Evolutionary conservation across 176 grass and related monocot species (phyloP), one percentile per base, ranked within the genome.

Genomic region (Oryza officinalis): DNA sequence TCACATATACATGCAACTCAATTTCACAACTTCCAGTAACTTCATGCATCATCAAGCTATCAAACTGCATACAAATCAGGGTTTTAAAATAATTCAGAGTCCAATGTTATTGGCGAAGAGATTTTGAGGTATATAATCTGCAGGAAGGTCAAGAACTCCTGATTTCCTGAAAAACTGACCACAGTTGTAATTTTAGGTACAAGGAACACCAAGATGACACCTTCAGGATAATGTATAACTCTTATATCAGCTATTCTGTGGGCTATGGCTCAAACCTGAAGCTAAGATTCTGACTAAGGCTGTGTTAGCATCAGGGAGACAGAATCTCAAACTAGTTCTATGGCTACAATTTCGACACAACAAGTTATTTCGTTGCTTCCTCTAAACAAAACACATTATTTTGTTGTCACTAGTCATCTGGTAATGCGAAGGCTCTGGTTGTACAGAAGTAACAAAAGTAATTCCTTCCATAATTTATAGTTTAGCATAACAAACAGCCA

Each of bases 271-370:
- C 8, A 37, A 47, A 15, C 10, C 2, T 78, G 18, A 37, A 37
- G 22, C 10, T 43, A 43, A 18, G 10, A 46, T 59, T 78, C 27
- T 52, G 18, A 33, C 13, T 41, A 28, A 69, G 15, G 25, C 45
- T 26, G 37, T 18, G 33, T 41, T 77, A 32, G 28, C 38, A 85
- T 18, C 71, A 50, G 40, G 47, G 69, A 27, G 9, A 11, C 27
- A 69, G n/a, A 59, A 80, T 63, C 10, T 43, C 47, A 14, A 69
- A 64, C 44, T 23, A 80, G 2, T 88, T 69, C n/a, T 50, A 27
- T n/a, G 15, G 8, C 43, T 72, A 63, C 22, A 63, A 2, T 10
- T 64, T 64, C 78, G 5, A 33, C 57, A 49, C 28, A 69, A 64
- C 66, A 22, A 15, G 15, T 26, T 41, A 41, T 41, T 41, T 10